phyloP scores from a whole-genome alignment of 768 basidiomycete genomes.

The Collybia mongolica region DNA sequence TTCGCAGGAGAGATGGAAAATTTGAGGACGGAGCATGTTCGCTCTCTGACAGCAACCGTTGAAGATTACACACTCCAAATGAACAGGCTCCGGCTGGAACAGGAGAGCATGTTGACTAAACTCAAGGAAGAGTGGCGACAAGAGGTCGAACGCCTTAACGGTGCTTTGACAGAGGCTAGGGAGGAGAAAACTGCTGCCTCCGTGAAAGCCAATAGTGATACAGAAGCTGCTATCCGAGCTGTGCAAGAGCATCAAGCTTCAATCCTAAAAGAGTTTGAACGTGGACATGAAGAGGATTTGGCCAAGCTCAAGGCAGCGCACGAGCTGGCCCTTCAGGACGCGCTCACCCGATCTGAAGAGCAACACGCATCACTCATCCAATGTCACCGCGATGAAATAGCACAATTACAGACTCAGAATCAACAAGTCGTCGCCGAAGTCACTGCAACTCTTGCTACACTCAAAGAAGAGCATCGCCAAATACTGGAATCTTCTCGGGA shows the following conservation, averaged over 20 bases:
- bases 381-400: conserved; percentile 36
- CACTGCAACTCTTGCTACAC: conserved; percentile 35
- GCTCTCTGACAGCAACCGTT: conserved; percentile 50
- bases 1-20: conserved; percentile 65
- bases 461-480: conserved; percentile 33
- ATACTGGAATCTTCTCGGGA: conserved; percentile 33
- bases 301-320: conserved; percentile 48
- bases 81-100: conserved; percentile 60
- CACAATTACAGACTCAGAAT: conserved; percentile 43
- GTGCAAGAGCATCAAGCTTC: conserved; percentile 56
- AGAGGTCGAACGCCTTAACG: conserved; percentile 48
- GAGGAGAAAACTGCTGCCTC: conserved; percentile 37
- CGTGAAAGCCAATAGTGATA: conserved; percentile 39
- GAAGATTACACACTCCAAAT: conserved; percentile 60
- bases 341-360: conserved; percentile 21
- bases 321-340: conserved; percentile 34
- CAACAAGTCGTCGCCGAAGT: conserved; percentile 42
- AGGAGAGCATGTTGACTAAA: conserved; percentile 50
- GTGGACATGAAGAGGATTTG: conserved; percentile 56
- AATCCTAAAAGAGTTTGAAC: conserved; percentile 54
- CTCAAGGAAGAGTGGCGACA: conserved; percentile 53
- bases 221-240: conserved; percentile 44
- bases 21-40: conserved; percentile 62
- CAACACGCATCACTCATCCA: conserved; percentile 26
- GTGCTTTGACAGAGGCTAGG: conserved; percentile 41